Percentiles rank a stretch among this genome's conserved stretches.
Conservation (phyloP, 768 basidiomycete genomes). For the Auricularia cornea region DNA sequence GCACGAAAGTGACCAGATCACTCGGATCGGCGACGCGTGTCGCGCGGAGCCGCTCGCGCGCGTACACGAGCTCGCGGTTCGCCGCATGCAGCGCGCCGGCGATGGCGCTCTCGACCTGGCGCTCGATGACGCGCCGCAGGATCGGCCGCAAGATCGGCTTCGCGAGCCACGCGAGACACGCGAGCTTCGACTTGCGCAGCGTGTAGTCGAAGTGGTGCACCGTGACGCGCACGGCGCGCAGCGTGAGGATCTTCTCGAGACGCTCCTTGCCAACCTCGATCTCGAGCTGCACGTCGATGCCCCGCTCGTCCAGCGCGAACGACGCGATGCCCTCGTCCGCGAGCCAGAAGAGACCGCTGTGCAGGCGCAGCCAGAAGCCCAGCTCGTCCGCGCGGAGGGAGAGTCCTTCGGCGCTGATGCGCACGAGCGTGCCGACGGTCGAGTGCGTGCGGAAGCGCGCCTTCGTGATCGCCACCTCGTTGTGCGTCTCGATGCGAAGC, state of each 20-base stretch:
- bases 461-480: not conserved
- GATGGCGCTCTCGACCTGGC: not conserved
- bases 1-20: not conserved
- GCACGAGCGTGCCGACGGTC: not conserved
- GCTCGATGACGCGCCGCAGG: not conserved
- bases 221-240: not conserved
- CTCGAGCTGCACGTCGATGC: not conserved
- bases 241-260: not conserved
- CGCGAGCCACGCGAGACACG: not conserved
- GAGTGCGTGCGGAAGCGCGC: not conserved
- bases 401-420: not conserved
- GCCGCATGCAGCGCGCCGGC: not conserved
- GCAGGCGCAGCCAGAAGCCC: not conserved
- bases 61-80: not conserved
- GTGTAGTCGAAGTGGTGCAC: not conserved
- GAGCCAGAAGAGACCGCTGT: not conserved
- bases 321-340: slow-evolving; percentile 1
- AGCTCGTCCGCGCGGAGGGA: not conserved
- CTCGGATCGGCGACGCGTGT: not conserved
- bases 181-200: not conserved
- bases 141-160: not conserved
- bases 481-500: not conserved
- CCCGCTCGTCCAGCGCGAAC: not conserved
- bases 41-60: not conserved
- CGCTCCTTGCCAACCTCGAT: not conserved